Percentiles rank a stretch among this genome's conserved stretches.
These are phyloP conservation scores for Gremmenia infestans DNA, from an alignment of 2,329 filamentous ascomycete genomes.

Conservation along the genomic window DNA sequence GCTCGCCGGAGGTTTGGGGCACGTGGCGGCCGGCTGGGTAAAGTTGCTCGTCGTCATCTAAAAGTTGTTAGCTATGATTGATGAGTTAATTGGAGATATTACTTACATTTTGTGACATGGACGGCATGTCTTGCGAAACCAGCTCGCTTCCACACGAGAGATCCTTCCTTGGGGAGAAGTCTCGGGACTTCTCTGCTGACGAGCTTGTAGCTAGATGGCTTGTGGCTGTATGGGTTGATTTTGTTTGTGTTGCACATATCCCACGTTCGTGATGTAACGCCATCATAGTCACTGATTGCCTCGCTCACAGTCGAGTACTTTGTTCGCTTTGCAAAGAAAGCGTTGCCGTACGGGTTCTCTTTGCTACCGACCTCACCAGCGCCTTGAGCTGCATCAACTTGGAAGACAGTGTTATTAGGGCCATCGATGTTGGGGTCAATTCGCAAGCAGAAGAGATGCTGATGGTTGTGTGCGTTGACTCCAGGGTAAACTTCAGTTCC, in stretches of 20 bases:
- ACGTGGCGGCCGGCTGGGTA: conserved; percentile 57
- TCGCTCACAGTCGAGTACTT: conserved; percentile 67
- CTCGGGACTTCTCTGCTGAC: conserved; percentile 78
- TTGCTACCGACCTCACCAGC: conserved; percentile 71
- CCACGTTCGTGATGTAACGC: conserved; percentile 75
- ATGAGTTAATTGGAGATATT: conserved; percentile 19
- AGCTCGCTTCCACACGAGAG: conserved; percentile 62
- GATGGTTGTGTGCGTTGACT: conserved; percentile 93
- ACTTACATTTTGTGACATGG: conserved; percentile 67
- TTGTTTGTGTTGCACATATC: conserved; percentile 83
- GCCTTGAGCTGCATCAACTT: conserved; percentile 69
- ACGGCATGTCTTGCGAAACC: conserved; percentile 55
- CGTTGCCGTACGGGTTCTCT: conserved; percentile 87
- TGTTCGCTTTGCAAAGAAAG: conserved; percentile 80
- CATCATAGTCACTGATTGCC: conserved; percentile 75
- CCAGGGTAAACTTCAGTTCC: conserved; percentile 86
- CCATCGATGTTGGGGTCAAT: conserved; percentile 86
- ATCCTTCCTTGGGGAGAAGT: conserved; percentile 73
- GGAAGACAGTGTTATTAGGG: conserved; percentile 76
- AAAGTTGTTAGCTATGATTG: conserved; percentile 40
- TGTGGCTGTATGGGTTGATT: conserved; percentile 80
- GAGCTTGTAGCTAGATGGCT: conserved; percentile 82
- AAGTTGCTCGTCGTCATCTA: conserved; percentile 53
- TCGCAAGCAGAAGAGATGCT: conserved; percentile 89
- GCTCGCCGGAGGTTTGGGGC: conserved; percentile 50